Base-by-base conservation (phyloP, 1,284 basidiomycete species). In the Cerrena zonata region DNA sequence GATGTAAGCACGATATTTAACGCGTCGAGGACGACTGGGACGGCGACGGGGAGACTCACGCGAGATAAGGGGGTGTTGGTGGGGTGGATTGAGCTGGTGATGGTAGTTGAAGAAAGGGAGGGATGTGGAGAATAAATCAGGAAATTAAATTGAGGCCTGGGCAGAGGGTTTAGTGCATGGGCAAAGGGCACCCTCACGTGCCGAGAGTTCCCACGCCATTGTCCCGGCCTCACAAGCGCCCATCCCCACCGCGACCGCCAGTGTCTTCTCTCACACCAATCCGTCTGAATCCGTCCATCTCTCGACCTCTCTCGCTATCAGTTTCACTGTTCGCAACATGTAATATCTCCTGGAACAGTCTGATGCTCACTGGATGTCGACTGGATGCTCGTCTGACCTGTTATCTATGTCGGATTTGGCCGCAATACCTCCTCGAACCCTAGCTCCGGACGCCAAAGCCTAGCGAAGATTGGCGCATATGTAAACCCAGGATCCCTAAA, bases 121-220 rank as follows among this genome's bases (percentile, higher is more conserved):
- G 54, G 53, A 55, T 61, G 64, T 61, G 55, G 60, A 61, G 70
- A 70, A 73, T 72, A 73, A 70, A 68, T 63, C 58, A 66, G 60
- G 68, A 74, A 74, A 73, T 71, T 73, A 75, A 74, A 76, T 72
- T 67, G 63, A 65, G 66, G 63, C 62, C 68, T 66, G 73, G 73
- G 74, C 74, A 76, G 61, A 75, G 73, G 73, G 73, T 75, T 74
- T 53, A 60, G 30, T 57, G 50, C 39, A 53, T 63, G 65, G 65
- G 65, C 65, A 65, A 58, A 66, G 65, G 65, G 65, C 56, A 59
- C 40, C 52, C 12, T 53, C 65, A 65, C 65, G 65, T 66, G 63
- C 53, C 11, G 23, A 18, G 13, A 18, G 18, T 47, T 47, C 46
- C 36, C 46, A 47, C 46, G 46, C 46, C 46, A 47, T 18, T 18